Base-by-base conservation (phyloP, 108 stramenopile genomes). In the Nitzschia sp. region DNA sequence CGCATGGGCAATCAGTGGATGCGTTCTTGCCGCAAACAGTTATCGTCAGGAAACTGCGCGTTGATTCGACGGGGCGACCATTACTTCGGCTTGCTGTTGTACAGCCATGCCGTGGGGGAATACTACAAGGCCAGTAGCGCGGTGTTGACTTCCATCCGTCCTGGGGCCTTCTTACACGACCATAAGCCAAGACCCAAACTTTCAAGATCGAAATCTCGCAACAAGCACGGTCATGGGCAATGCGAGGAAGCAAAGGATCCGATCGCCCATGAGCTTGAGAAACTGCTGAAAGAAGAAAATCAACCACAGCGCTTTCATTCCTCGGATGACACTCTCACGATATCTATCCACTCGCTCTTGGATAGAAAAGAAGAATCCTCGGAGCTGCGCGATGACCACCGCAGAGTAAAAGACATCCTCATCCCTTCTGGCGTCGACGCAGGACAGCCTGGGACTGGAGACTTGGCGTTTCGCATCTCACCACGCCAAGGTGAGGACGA, bases 1-100 rank as follows among this genome's bases (percentile, higher is more conserved):
- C 38, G 54, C 3, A 13, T 55, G 21, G 66, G 66, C 9, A 55
- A 29, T 34, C 11, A 26, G 46, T 67, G 53, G 66, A 67, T 54
- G 54, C 49, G 19, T 45, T 1, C 19, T 38, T 3, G 26, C 5
- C 29, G 6, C 30, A 46, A 66, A 8, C 33, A 55, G 0, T 18
- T 67, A 5, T 67, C 66, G 1, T 17, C 54, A 2, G 26, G 1
- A 21, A 30, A 38, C 15, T 56, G 54, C 26, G 13, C 54, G 0
- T 54, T 33, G 34, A 67, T 67, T 34, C 18, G 13, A 26, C 31
- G 48, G 15, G 66, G 66, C 4, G 66, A 67, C 66, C 31, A 67
- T 1, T 67, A 36, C 11, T 67, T 53, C 31, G 27, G 15, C 17
- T n/a, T 26, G 27, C 33, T 56, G 6, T 32, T 67, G n/a, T 67